Percentiles rank a stretch among this genome's conserved stretches.
phyloP scores from a whole-genome alignment of 2,329 filamentous ascomycete species.

The Knufia petricola region DNA sequence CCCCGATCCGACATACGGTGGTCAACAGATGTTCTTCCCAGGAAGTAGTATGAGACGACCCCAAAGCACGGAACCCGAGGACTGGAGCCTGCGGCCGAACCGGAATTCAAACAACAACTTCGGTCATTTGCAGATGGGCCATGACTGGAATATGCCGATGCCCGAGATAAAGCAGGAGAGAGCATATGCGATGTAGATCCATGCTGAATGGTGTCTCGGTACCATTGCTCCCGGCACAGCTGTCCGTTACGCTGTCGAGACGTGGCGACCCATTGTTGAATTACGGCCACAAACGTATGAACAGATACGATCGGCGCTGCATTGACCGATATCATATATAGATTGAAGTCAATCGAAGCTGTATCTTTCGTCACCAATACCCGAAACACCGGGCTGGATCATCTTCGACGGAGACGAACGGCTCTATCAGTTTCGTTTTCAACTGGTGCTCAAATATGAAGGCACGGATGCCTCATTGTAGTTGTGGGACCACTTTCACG shows the following conservation, averaged over 20 bases:
- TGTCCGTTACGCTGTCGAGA: background rate
- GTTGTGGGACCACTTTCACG: too few species aligned
- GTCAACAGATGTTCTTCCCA: constrained; percentile 61
- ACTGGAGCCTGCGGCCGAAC: constrained; percentile 28
- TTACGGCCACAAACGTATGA: too few species aligned
- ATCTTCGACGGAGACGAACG: too few species aligned
- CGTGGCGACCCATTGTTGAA: background rate
- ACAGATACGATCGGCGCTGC: too few species aligned
- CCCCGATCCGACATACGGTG: constrained; percentile 59
- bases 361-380: too few species aligned
- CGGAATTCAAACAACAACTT: constrained; percentile 14
- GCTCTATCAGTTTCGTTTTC: too few species aligned
- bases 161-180: constrained; percentile 20
- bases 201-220: background rate
- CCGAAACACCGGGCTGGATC: too few species aligned
- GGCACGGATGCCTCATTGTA: too few species aligned
- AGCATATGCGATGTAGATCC: constrained; percentile 15
- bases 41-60: constrained; percentile 60
- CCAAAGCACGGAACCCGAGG: constrained; percentile 63
- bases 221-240: too few species aligned
- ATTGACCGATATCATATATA: too few species aligned
- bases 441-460: too few species aligned
- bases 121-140: constrained; percentile 15
- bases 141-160: constrained; percentile 20
- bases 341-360: too few species aligned